phyloP scores from a whole-genome alignment of 306 rosid genomes.

The Vigna radiata region DNA sequence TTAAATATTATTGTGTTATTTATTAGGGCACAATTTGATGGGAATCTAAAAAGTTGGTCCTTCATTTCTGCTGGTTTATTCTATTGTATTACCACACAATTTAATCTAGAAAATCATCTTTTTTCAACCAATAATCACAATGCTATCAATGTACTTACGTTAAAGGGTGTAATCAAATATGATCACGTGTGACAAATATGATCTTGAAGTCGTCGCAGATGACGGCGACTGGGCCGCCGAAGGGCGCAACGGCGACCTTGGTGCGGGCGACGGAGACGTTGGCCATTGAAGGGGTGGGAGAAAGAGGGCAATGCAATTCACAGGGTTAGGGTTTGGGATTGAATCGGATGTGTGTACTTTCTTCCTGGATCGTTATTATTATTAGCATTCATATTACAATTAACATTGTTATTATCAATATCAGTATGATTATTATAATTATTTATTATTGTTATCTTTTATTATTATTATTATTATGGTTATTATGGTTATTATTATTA shows the following conservation, averaged over 20 bases:
- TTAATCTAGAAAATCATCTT: not conserved
- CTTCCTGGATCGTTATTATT: no score
- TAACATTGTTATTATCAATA: no score
- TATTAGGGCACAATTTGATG: not conserved
- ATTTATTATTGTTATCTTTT: no score
- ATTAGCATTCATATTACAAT: no score
- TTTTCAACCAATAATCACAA: not conserved
- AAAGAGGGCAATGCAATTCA: not conserved
- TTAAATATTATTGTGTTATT: not conserved
- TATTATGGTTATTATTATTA: no score
- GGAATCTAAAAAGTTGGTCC: constrained; percentile 17
- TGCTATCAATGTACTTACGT: not conserved
- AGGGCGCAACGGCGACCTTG: constrained; percentile 92
- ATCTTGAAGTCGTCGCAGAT: constrained; percentile 98
- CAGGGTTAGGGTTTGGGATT: not conserved
- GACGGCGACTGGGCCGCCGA: constrained; percentile 90
- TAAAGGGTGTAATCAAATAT: no score
- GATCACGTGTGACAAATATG: no score
- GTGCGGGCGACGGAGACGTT: constrained; percentile 95
- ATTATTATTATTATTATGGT: no score
- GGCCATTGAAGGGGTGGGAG: constrained; percentile 57
- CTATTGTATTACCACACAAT: not conserved
- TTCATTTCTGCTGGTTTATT: not conserved
- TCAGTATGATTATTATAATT: no score
- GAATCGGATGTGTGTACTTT: not conserved